These are phyloP conservation scores for Alternaria metachromatica DNA, from an alignment of 2,329 filamentous ascomycete species.

Conservation along the genomic window DNA sequence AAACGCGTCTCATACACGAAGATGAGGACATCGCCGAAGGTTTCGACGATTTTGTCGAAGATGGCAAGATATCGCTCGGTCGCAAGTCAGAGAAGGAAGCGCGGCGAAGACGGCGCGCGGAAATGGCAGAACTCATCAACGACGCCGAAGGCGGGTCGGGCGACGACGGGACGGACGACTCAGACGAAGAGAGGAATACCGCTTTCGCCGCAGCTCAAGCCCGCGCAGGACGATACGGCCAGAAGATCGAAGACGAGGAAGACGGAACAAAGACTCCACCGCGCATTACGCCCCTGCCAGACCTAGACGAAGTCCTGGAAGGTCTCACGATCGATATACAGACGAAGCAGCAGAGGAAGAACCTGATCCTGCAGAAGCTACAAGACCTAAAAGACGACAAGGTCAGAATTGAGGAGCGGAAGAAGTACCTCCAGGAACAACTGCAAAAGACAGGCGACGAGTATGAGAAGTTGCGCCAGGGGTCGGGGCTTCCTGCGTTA, in stretches of 20 bases:
- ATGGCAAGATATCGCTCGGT: constrained; percentile 79
- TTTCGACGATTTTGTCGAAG: constrained; percentile 89
- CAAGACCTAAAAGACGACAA: constrained; percentile 73
- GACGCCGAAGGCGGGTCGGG: constrained; percentile 74
- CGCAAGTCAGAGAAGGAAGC: constrained; percentile 78
- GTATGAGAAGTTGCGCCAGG: constrained; percentile 65
- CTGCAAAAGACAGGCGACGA: constrained; percentile 80
- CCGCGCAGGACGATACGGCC: constrained; percentile 79
- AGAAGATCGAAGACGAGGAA: constrained; percentile 53
- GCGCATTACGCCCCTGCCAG: constrained; percentile 79
- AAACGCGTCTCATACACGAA: constrained; percentile 78
- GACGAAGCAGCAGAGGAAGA: constrained; percentile 66
- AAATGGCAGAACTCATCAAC: constrained; percentile 84
- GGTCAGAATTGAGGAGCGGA: constrained; percentile 69
- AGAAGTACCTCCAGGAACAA: constrained; percentile 80
- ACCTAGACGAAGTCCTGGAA: constrained; percentile 70
- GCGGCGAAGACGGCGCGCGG: constrained; percentile 68
- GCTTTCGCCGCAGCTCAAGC: constrained; percentile 90
- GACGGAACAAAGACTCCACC: constrained; percentile 67
- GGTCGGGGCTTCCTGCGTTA: constrained; percentile 52
- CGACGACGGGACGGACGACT: constrained; percentile 74
- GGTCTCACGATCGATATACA: constrained; percentile 67
- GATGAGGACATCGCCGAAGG: constrained; percentile 94
- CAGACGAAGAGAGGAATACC: constrained; percentile 68
- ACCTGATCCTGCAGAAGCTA: constrained; percentile 67